Evolutionary conservation across 108 stramenopile genomes (phyloP).

Genomic region (Thalassiosira profunda): DNA sequence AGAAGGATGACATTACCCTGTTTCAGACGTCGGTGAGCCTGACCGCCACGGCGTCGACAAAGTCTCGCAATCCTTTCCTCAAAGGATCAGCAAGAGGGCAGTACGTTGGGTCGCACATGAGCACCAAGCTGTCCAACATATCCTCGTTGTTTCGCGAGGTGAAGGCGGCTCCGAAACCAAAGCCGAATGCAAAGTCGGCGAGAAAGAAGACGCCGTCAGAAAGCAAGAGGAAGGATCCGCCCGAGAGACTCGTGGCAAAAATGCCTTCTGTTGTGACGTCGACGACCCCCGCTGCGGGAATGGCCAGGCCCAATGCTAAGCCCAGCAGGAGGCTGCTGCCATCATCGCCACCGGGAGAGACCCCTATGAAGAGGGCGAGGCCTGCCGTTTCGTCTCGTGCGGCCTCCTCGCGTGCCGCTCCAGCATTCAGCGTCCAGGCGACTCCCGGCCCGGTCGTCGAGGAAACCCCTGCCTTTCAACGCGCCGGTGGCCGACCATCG

Average conservation of each 20-base stretch:
- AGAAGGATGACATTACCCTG: constrained; percentile 23
- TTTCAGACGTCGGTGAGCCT: constrained; percentile 39
- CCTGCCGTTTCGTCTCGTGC: neutral
- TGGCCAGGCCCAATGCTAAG: neutral
- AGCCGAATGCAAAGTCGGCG: neutral
- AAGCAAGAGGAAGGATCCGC: constrained; percentile 4
- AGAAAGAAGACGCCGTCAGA: neutral
- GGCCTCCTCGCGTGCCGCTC: neutral
- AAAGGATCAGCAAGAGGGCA: constrained; percentile 42
- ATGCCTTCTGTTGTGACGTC: neutral
- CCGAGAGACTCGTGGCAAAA: neutral
- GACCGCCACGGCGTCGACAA: constrained; percentile 20
- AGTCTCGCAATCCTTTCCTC: constrained; percentile 40
- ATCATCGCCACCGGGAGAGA: constrained; percentile 9
- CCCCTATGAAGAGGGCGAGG: constrained; percentile 23
- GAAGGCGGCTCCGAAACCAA: constrained; percentile 28
- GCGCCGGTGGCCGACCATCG: neutral
- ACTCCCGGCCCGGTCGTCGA: constrained; percentile 14
- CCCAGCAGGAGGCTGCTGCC: neutral
- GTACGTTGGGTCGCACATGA: constrained; percentile 48
- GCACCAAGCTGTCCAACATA: constrained; percentile 48
- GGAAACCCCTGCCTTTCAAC: constrained; percentile 17
- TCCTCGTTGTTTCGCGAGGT: constrained; percentile 49
- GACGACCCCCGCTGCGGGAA: neutral
- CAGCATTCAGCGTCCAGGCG: constrained; percentile 1